A percentile compares a stretch with the other conserved stretches of the same genome.
phyloP scores from a whole-genome alignment of 2,329 filamentous ascomycete genomes.

The Cladosporium sp. region DNA sequence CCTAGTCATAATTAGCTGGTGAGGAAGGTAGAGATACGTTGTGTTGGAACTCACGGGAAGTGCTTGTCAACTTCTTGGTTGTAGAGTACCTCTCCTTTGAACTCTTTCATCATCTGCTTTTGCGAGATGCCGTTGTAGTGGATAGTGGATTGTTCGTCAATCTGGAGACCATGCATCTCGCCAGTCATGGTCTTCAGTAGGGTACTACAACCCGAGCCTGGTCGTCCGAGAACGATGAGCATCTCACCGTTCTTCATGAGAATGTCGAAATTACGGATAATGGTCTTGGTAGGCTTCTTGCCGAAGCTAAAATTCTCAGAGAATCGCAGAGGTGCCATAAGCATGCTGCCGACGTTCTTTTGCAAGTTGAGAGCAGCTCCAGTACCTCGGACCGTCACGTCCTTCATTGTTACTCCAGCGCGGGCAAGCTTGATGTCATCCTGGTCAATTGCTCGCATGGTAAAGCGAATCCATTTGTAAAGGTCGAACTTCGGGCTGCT shows the following conservation, averaged over 20 bases:
- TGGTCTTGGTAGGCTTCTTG: conserved; percentile 50
- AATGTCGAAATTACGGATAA: conserved; percentile 52
- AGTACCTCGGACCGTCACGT: conserved; percentile 63
- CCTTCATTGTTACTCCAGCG: conserved; percentile 60
- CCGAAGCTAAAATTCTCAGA: conserved; percentile 51
- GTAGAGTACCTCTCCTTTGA: conserved; percentile 45
- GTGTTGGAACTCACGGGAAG: conserved; percentile 38
- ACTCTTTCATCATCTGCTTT: conserved; percentile 43
- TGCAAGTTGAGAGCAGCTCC: conserved; percentile 66
- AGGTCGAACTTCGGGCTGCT: conserved; percentile 50
- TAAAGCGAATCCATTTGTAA: conserved; percentile 49
- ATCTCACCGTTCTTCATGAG: conserved; percentile 49
- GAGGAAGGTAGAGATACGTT: neutral
- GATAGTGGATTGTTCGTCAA: conserved; percentile 50
- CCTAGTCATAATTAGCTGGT: neutral
- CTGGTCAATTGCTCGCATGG: conserved; percentile 48
- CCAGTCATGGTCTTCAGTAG: conserved; percentile 60
- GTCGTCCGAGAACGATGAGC: conserved; percentile 44
- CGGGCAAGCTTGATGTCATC: conserved; percentile 52
- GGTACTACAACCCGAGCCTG: conserved; percentile 60
- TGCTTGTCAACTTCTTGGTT: conserved; percentile 49
- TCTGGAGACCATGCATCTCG: conserved; percentile 54
- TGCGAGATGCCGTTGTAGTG: conserved; percentile 57
- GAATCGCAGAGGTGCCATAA: conserved; percentile 55
- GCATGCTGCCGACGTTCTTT: conserved; percentile 58